Evolutionary conservation across 2,329 filamentous ascomycete species (phyloP), one percentile per base, ranked within the genome.

Genomic region (Alternaria rosae): DNA sequence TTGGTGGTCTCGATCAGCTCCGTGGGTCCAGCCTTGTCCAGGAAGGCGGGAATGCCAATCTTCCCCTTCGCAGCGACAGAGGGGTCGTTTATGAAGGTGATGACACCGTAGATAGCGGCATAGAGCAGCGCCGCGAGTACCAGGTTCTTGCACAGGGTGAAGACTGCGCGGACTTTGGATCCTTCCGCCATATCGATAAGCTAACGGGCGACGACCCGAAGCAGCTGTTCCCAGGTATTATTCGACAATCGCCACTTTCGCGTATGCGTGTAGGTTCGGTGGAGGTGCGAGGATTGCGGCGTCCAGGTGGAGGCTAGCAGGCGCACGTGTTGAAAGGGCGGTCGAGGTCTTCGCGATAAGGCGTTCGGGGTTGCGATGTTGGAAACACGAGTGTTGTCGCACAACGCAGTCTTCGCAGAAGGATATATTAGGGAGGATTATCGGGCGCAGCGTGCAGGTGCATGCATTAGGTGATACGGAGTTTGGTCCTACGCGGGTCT

Each of bases 61-160:
- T 80, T 81, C 20, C 78, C 79, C 59, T 76, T 79, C 47, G 79
- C 72, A 23, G 76, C 73, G 35, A 77, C 73, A 13, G 74, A 75
- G 41, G 81, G 80, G 58, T 80, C 81, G 68, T 77, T 78, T 54
- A 80, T 76, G 5, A 84, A 59, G 57, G 76, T 75, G 53, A 84
- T 78, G 28, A 81, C 70, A 45, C 77, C 79, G 64, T 80, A 82
- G 35, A 84, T 78, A 53, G 76, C 57, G 4, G 70, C 74, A 64
- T 84, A 84, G 12, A 82, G 62, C 12, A 83, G 63, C 23, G 76
- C 74, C 23, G 82, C 82, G 38, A 83, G 72, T 7, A 76, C 61
- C 17, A 84, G 67, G 66, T 84, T 84, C 64, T 81, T 79, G 47
- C 82, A 44, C 57, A 83, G 78, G 17, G 75, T 72, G 60, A 73